A percentile compares a stretch with the other conserved stretches of the same genome.
These are phyloP conservation scores for Pseudognaphalium luteoalbum DNA, from an alignment of 129 eudicot species.

Conservation along the genomic window DNA sequence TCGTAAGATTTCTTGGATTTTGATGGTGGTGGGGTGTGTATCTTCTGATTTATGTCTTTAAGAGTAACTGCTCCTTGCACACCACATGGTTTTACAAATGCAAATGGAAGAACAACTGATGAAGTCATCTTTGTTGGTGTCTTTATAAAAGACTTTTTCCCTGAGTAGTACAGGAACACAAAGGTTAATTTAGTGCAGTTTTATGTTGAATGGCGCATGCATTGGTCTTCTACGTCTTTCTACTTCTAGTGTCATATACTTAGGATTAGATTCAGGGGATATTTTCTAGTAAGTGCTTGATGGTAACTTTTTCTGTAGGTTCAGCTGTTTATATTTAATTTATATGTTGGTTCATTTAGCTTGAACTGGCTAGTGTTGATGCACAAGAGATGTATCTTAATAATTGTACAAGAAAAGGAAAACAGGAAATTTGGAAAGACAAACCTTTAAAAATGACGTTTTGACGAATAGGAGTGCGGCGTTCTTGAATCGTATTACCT, in stretches of 20 bases:
- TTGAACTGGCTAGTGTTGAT: neutral
- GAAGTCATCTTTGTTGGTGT: slow-evolving; percentile 70
- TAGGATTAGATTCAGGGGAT: neutral
- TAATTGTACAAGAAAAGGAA: neutral
- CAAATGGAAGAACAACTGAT: slow-evolving; percentile 82
- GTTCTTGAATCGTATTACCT: slow-evolving; percentile 39
- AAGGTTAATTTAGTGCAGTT: slow-evolving; percentile 2
- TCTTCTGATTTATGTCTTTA: slow-evolving; percentile 82
- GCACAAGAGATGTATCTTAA: neutral
- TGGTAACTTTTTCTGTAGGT: neutral
- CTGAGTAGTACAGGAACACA: slow-evolving; percentile 35
- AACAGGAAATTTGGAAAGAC: neutral
- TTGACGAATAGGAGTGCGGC: slow-evolving; percentile 44
- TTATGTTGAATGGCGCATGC: neutral
- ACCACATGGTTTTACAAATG: slow-evolving; percentile 82
- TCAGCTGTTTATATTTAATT: neutral
- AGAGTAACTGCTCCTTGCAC: slow-evolving; percentile 76
- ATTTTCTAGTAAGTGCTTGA: neutral
- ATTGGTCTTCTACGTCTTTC: neutral
- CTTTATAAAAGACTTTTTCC: slow-evolving; percentile 66
- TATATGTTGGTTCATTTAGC: neutral
- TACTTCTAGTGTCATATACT: neutral
- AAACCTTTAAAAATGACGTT: slow-evolving; percentile 77
- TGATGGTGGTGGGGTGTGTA: slow-evolving; percentile 71
- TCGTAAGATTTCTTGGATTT: slow-evolving; percentile 50